Evolutionary conservation across 805 yeast genomes (phyloP).

Genomic region (Lipomyces sp.): DNA sequence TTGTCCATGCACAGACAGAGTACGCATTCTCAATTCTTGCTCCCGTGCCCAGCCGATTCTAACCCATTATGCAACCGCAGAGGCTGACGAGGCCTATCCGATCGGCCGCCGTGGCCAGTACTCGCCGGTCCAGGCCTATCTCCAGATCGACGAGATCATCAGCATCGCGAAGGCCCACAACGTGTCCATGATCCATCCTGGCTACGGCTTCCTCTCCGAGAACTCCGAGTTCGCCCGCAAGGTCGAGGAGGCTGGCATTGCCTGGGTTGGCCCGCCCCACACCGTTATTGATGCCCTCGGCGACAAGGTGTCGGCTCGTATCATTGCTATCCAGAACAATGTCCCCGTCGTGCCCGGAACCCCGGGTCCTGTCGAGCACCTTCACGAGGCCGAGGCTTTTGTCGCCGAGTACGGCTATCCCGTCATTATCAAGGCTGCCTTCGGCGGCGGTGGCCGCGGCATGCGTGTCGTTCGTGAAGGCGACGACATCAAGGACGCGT

Average conservation of each 20-base stretch:
- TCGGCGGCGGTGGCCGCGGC: conserved; percentile 99
- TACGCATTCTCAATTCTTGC: conserved; percentile 22
- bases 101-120: conserved; percentile 86
- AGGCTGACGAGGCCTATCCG: conserved; percentile 55
- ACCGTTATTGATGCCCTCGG: conserved; percentile 90
- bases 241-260: conserved; percentile 85
- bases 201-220: conserved; percentile 87
- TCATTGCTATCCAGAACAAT: conserved; percentile 69
- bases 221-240: conserved; percentile 90
- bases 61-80: conserved; percentile 15
- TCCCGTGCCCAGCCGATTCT: not conserved
- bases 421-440: conserved; percentile 96
- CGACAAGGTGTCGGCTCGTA: conserved; percentile 94
- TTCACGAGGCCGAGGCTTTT: conserved; percentile 73
- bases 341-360: conserved; percentile 98
- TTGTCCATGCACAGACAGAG: conserved; percentile 89
- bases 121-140: conserved; percentile 93
- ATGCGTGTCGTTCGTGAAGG: conserved; percentile 99
- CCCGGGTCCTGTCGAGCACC: conserved; percentile 87
- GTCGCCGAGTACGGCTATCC: conserved; percentile 88
- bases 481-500: conserved; percentile 87
- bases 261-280: conserved; percentile 93
- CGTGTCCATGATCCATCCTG: conserved; percentile 88
- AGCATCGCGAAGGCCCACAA: conserved; percentile 72
- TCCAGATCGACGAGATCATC: conserved; percentile 93